Percentiles rank a stretch among this genome's conserved stretches.
phyloP scores from a whole-genome alignment of 202 grass and related monocot genomes.

The Eragrostis tef region DNA sequence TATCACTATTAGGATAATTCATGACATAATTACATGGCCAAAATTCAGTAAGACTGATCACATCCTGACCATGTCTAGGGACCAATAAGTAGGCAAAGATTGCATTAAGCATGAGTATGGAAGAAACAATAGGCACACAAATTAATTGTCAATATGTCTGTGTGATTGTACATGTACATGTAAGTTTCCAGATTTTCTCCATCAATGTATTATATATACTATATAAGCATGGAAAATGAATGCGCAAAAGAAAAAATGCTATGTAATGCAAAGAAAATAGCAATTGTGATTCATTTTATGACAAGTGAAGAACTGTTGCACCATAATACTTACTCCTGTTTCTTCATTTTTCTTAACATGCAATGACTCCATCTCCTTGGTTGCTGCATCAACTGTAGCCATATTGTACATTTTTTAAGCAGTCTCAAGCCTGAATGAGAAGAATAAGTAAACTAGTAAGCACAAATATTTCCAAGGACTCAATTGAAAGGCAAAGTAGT shows the following conservation, averaged over 20 bases:
- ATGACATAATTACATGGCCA: neutral
- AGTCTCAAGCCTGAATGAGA: constrained; percentile 24
- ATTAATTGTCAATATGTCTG: too few species aligned
- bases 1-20: neutral
- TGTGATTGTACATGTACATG: too few species aligned
- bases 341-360: constrained; percentile 37
- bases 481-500: neutral
- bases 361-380: constrained; percentile 53
- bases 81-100: neutral
- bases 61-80: neutral
- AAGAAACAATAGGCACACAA: neutral
- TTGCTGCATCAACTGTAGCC: constrained; percentile 29
- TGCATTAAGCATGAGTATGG: neutral
- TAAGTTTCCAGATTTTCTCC: too few species aligned
- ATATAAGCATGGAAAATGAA: too few species aligned
- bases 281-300: too few species aligned
- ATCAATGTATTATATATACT: too few species aligned
- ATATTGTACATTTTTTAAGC: constrained; percentile 38
- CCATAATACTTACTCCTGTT: constrained; percentile 42
- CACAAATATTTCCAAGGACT: neutral
- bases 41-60: neutral
- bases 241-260: too few species aligned
- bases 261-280: too few species aligned
- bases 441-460: constrained; percentile 40
- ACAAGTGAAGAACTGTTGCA: neutral